Percentiles rank a stretch among this genome's conserved stretches.
phyloP scores from a whole-genome alignment of 176 grass and related monocot species.

The Lolium rigidum region DNA sequence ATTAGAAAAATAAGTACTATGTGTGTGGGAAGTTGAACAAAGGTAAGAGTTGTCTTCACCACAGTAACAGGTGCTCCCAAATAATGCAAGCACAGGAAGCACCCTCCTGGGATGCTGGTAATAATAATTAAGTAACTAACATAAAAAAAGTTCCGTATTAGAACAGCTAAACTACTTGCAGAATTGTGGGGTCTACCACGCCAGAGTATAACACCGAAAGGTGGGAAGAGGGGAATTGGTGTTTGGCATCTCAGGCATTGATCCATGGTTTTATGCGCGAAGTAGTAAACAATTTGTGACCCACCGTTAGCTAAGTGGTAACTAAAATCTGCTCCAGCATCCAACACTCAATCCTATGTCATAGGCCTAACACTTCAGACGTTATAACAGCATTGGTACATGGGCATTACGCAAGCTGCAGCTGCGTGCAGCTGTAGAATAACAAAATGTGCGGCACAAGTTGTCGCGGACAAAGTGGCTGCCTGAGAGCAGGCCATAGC shows the following conservation, averaged over 20 bases:
- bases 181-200: slow-evolving; percentile 18
- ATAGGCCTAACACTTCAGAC: neutral
- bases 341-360: neutral
- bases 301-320: neutral
- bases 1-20: slow-evolving; percentile 19
- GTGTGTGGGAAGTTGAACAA: neutral
- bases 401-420: neutral
- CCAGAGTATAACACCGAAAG: neutral
- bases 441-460: neutral
- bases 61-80: neutral
- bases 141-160: neutral
- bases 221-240: neutral
- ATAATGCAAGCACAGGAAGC: slow-evolving; percentile 1
- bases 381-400: neutral
- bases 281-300: neutral
- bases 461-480: slow-evolving; percentile 2
- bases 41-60: neutral
- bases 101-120: neutral
- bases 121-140: slow-evolving; percentile 12
- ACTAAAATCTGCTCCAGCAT: neutral
- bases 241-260: slow-evolving; percentile 6
- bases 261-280: slow-evolving; percentile 4
- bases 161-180: neutral
- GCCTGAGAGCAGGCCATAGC: neutral
- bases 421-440: neutral